Base-by-base conservation (phyloP, 495 filamentous ascomycete species). In the Tuber borchii region DNA sequence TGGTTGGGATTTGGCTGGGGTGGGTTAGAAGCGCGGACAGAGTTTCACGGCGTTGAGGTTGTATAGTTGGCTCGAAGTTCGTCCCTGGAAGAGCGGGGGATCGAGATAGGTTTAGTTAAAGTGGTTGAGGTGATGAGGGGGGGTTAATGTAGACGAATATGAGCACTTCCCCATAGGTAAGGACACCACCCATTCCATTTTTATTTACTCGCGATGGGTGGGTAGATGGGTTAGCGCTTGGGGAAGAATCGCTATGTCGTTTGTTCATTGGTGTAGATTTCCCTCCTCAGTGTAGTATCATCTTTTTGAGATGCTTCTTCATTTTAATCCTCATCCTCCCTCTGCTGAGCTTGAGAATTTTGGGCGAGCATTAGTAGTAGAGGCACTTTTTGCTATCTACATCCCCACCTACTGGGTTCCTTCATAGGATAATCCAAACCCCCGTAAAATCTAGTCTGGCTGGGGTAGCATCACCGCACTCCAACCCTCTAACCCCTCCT, bases 401-500 rank as follows among this genome's bases (percentile, higher is more conserved):
- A n/a, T 10, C 48, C 48, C 46, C n/a, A 19, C 46, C 46, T n/a
- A 12, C 48, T 12, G 48, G 10, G 48, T n/a, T 51, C 19, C 45
- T 48, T 19, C 19, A 7, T 6, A 22, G 1, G 45, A 7, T 20
- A n/a, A 51, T 8, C 26, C 26, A 56, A 26, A 56, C n/a, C 48
- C 48, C 9, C 12, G 48, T 14, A 26, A 56, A 56, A 20, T 10
- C 48, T 1, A n/a, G 9, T 6, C 1, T 26, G 10, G 14, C 9
- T 22, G 7, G 26, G 10, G 2, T 22, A 22, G 22, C n/a, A 56
- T 56, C 48, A n/a, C 20, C 20, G 22, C 48, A 51, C n/a, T 22
- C 22, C 22, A 56, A 26, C 22, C n/a, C 48, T 12, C 48, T 56
- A 56, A 22, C 22, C 48, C 48, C 48, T 56, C 43, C 83, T 74